Evolutionary conservation across 768 basidiomycete species (phyloP), one percentile per base, ranked within the genome.

Genomic region (Auriculariales sp.): DNA sequence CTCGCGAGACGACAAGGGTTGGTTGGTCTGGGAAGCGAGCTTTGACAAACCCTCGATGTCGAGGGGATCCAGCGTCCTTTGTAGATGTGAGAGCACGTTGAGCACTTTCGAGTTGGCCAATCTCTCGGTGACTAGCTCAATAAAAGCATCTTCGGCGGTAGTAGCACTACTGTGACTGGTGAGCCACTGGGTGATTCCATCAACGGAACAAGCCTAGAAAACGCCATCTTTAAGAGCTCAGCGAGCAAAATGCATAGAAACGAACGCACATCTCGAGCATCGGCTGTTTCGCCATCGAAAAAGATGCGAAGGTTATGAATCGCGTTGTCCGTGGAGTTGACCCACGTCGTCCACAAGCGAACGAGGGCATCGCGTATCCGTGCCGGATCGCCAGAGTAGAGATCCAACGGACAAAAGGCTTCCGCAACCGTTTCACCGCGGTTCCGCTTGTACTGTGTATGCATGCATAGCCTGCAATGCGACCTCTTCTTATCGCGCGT

Each of bases 391-490:
- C 71, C 69, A 14, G 92, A 93, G 63, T 79, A 97, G 19, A 99
- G 69, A 64, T 99, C 94, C 50, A 99, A 67, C 3, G 94, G 93
- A 61, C 91, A 93, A 63, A 89, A 99, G 4, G 66, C 66, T 25
- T 61, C 65, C 15, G 69, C 59, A 44, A 50, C 46, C 46, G 57
- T 55, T 22, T 69, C 61, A 5, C 68, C 73, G 28, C 66, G 58
- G 29, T 61, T 56, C 22, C 61, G 58, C 60, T 69, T 78, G 58
- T 79, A 59, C 52, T 76, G 70, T 2, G 78, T 69, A 62, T 97
- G 90, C 83, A 97, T 86, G 62, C 90, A 92, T 63, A 89, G 93
- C 54, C 94, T 76, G 67, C 92, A 94, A 14, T 84, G 81, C 32
- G 63, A 66, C 5, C 70, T 69, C 69, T 97, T 97, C 55, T 78